phyloP scores from a whole-genome alignment of 345 rosid genomes.

The Salix purpurea region DNA sequence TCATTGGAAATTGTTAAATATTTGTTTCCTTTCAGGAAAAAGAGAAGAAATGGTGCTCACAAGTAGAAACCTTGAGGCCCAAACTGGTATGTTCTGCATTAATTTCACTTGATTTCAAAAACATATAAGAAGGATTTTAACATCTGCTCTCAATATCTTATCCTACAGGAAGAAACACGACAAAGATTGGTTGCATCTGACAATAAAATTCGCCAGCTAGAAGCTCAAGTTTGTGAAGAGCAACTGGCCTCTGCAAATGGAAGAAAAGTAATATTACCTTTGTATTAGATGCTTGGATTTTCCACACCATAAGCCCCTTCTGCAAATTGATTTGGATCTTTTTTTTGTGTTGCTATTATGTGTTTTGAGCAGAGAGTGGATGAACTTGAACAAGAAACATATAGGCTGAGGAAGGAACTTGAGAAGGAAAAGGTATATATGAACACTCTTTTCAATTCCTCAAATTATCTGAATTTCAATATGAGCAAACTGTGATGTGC shows the following conservation, averaged over 20 bases:
- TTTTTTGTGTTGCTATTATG: conserved; percentile 8
- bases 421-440: conserved; percentile 79
- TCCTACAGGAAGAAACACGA: conserved; percentile 76
- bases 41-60: conserved; percentile 70
- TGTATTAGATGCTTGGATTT: conserved; percentile 3
- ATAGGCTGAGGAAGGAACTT: conserved; percentile 57
- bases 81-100: conserved; percentile 54
- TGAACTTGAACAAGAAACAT: conserved; percentile 68
- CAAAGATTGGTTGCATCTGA: conserved; percentile 78
- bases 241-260: conserved; percentile 57
- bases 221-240: conserved; percentile 72
- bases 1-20: conserved; percentile 12
- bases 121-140: background rate
- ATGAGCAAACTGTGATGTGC: background rate
- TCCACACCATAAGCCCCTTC: background rate
- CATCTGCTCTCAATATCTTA: conserved; percentile 4
- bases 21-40: conserved; percentile 47
- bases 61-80: conserved; percentile 68
- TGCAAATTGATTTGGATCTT: conserved; percentile 6
- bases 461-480: background rate
- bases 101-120: background rate
- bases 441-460: conserved; percentile 19
- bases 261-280: conserved; percentile 46
- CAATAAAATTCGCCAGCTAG: conserved; percentile 85
- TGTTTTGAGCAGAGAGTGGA: conserved; percentile 65